These are phyloP conservation scores for Haplosporangium sp. DNA, from an alignment of 371 early-diverging fungal genomes.

Conservation along the genomic window DNA sequence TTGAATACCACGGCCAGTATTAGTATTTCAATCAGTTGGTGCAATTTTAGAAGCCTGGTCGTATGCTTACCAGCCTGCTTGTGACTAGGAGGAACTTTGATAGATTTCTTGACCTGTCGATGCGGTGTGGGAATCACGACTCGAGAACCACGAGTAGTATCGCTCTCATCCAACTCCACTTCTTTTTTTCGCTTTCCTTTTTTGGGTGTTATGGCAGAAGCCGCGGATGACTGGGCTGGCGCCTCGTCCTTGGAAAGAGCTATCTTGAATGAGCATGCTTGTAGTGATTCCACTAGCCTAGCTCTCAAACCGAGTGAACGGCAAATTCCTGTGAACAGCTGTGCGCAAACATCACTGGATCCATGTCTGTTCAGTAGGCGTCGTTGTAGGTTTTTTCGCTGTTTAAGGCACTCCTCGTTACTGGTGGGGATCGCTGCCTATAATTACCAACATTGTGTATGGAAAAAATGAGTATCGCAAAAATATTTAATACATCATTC, in stretches of 20 bases:
- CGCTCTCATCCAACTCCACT: constrained; percentile 24
- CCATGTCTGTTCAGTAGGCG: constrained; percentile 42
- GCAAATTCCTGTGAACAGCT: constrained; percentile 70
- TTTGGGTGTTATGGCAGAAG: not conserved
- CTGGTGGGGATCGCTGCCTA: constrained; percentile 32
- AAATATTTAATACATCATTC: too few relatives aligned
- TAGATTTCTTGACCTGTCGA: constrained; percentile 52
- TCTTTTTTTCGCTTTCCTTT: constrained; percentile 42
- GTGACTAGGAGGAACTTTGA: constrained; percentile 20
- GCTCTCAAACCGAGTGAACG: constrained; percentile 65
- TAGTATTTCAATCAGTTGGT: too few relatives aligned
- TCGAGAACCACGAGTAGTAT: constrained; percentile 37
- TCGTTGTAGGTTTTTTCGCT: constrained; percentile 39
- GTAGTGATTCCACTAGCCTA: constrained; percentile 74
- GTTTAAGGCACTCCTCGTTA: constrained; percentile 29
- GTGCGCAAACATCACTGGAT: constrained; percentile 63
- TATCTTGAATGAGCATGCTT: constrained; percentile 67
- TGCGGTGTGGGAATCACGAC: constrained; percentile 39
- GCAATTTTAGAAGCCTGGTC: not conserved
- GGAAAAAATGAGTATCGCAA: not conserved
- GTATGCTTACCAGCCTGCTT: constrained; percentile 33
- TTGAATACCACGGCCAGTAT: not conserved
- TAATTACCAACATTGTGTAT: not conserved
- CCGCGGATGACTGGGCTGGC: not conserved
- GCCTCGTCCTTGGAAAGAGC: constrained; percentile 46